Base-by-base conservation (phyloP, 2,329 filamentous ascomycete species). In the Atkinsonella hypoxylon region DNA sequence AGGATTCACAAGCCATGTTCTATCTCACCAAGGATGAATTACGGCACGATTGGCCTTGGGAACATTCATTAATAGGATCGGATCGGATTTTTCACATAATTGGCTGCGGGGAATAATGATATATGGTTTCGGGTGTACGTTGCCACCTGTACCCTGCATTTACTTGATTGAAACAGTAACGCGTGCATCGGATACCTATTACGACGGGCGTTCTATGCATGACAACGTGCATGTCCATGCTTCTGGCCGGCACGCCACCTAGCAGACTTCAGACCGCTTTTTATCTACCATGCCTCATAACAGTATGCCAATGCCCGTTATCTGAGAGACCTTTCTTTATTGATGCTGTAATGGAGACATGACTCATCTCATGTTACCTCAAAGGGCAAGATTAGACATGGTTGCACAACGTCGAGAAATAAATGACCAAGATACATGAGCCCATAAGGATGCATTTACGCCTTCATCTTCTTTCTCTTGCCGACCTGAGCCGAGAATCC, bases 401-500 rank as follows among this genome's bases (percentile, higher is more conserved):
- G 26, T 26, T 26, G 26, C 26, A 26, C 26, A 26, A 7, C 26
- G 5, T 26, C 8, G 26, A 26, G 4, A 26, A 26, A 26, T 1
- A 36, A 5, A 6, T 36, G 34, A 31, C n/a, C 10, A 38, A 12
- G 7, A 18, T 18, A 47, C 12, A 22, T 42, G 38, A 26, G 26
- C 26, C 7, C 20, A 17, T 40, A 3, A 26, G 26, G 7, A 26
- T 26, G 26, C 26, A 39, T 56, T 78, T 89, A 94, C 70, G 78
- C 86, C 70, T 88, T 81, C 76, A 89, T 86, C 81, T 94, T 94
- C 79, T 83, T 93, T 80, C 93, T 86, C 86, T 96, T 96, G 70
- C 93, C 93, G 70, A 98, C 87, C 75, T 97, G 93, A 70, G 93
- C 93, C 64, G 90, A 94, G 89, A 98, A 98, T 89, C 93, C 93